Conservation (phyloP, 169 alveolate genomes). For the Plasmodium reichenowi region DNA sequence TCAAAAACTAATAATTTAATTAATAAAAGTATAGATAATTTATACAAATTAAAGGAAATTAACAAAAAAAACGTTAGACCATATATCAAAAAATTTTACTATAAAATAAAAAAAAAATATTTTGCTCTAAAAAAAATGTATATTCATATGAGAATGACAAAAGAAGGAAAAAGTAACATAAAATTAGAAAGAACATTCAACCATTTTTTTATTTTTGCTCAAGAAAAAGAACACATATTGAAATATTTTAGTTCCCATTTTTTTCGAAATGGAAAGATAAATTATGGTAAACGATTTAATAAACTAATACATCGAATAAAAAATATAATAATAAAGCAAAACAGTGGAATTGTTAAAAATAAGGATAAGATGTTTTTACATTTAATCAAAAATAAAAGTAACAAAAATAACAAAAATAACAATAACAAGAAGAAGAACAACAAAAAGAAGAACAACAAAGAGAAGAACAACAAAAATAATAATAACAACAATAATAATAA, state of each 20-base stretch:
- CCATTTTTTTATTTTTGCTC: constrained; percentile 14
- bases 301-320: constrained; percentile 10
- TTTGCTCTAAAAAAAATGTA: constrained; percentile 47
- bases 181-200: background rate
- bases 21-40: constrained; percentile 24
- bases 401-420: background rate
- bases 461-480: background rate
- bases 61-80: constrained; percentile 64
- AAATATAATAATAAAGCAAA: constrained; percentile 3
- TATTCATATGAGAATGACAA: constrained; percentile 2
- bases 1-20: background rate
- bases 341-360: background rate
- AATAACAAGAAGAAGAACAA: background rate
- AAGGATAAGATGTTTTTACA: no score
- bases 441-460: background rate
- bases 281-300: constrained; percentile 33
- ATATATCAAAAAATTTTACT: constrained; percentile 48
- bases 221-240: constrained; percentile 21
- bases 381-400: background rate
- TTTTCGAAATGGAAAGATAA: constrained; percentile 40
- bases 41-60: constrained; percentile 32
- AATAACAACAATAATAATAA: no score
- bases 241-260: constrained; percentile 20
- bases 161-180: background rate
- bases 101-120: constrained; percentile 66